A percentile compares a stretch with the other conserved stretches of the same genome.
phyloP scores from a whole-genome alignment of 306 rosid species.

The Prunus persica region Prunus_persica_NCBIv2 NC_034009.1:35135501-35136000 shows the following conservation, averaged over 20 bases:
- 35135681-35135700: conserved; percentile 12
- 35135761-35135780: not conserved
- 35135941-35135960: conserved; percentile 37
- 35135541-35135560: conserved; percentile 2
- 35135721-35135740: no score
- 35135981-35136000: conserved; percentile 60
- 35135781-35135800: conserved; percentile 5
- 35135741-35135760: no score
- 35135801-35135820: conserved; percentile 16
- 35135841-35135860: conserved; percentile 27
- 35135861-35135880: conserved; percentile 54
- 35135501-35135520: not conserved
- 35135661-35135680: not conserved
- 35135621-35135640: conserved; percentile 5
- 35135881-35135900: conserved; percentile 43
- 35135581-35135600: conserved; percentile 20
- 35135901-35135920: conserved; percentile 38
- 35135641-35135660: conserved; percentile 1
- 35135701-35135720: conserved; percentile 1
- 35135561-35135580: conserved; percentile 5
- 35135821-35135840: conserved; percentile 17
- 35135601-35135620: not conserved
- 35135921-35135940: conserved; percentile 39
- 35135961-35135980: conserved; percentile 48
- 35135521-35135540: conserved; percentile 14